Evolutionary conservation across 2,329 filamentous ascomycete genomes (phyloP).

Genomic region (Colletotrichum lupini): DNA sequence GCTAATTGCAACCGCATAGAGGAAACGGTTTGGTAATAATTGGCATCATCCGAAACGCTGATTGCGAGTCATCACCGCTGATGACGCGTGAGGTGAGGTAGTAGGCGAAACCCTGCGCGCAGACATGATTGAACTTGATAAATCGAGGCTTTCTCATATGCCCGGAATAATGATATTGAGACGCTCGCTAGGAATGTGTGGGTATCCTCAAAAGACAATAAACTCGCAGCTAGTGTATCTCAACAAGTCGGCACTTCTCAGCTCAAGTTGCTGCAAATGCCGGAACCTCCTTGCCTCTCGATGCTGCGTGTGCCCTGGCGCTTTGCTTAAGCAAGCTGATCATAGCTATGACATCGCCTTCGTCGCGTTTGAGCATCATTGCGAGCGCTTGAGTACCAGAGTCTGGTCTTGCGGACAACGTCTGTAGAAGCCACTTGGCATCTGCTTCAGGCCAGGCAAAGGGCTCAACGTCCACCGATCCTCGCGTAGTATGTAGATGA

Average conservation of each 20-base stretch:
- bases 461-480: not conserved
- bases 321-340: slow-evolving; percentile 19
- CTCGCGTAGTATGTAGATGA: not conserved
- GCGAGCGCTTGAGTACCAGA: not conserved
- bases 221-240: not conserved
- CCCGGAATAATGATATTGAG: not conserved
- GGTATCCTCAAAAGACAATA: slow-evolving; percentile 26
- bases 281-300: slow-evolving; percentile 3
- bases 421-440: slow-evolving; percentile 5
- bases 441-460: slow-evolving; percentile 15
- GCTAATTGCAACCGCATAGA: not conserved
- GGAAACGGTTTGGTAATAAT: not conserved
- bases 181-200: not conserved
- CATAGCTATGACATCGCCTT: slow-evolving; percentile 15
- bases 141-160: not conserved
- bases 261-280: slow-evolving; percentile 16
- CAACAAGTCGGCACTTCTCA: not conserved
- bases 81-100: not conserved
- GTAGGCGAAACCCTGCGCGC: slow-evolving; percentile 39
- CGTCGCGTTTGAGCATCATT: slow-evolving; percentile 6
- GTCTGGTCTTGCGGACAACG: not conserved
- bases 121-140: not conserved
- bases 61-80: slow-evolving; percentile 32
- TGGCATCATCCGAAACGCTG: not conserved
- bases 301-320: slow-evolving; percentile 10